Base-by-base conservation (phyloP, 495 filamentous ascomycete species). In the Penicillium desertorum region DNA sequence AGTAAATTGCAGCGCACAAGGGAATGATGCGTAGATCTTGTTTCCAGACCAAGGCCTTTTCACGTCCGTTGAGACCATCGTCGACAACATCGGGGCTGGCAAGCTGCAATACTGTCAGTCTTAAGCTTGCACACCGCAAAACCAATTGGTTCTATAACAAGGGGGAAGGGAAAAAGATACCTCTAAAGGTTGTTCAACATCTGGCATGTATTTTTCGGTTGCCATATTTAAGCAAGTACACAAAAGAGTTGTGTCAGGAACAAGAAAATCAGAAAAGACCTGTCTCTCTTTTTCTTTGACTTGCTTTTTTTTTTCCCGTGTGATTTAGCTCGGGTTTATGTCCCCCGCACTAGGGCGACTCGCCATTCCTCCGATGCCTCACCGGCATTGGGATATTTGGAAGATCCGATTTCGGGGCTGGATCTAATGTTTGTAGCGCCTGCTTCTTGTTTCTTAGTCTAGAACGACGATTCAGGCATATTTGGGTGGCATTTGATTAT, bases 1-100 rank as follows among this genome's bases (percentile, higher is more conserved):
- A 76, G 65, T 86, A 87, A 49, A 86, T 86, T 14, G 64, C 68
- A 14, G 85, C 83, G 17, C 74, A 76, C 20, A 86, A 66, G 0
- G 84, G 84, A 16, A 88, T 61, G 57, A 88, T 86, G 51, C 77
- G 76, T 36, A 80, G 61, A 67, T 88, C 85, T 54, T 86, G 85
- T 60, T 82, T 86, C 67, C 80, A 76, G 42, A 87, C 53, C 5
- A 88, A 61, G 14, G 66, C 65, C 54, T 62, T 74, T 56, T 74
- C 72, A 11, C 62, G 57, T 14, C 64, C 67, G 5, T 56, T 59
- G 10, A 65, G 53, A 8, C 51, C 54, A 9, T 42, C 22, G 10
- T 57, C 59, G 16, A 45, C 41, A 27, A 23, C 10, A 32, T 57
- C 50, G 2, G 51, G 36, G 43, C 48, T 56, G 22, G 53, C 17